phyloP scores from a whole-genome alignment of 805 yeast genomes.

The Cyberlindnera americana region DNA sequence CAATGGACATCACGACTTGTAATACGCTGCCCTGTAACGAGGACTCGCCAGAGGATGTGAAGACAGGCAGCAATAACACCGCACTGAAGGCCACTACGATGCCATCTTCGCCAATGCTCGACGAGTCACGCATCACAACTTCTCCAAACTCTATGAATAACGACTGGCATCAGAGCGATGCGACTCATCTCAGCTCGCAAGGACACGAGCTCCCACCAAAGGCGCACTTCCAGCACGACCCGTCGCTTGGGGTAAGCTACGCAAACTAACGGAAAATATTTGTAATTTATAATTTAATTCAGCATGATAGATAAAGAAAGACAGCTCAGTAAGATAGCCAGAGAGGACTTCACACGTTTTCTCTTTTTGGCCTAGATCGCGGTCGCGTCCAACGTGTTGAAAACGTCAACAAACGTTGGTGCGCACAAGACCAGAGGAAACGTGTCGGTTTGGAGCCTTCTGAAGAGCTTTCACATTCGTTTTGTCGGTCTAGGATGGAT shows the following conservation, averaged over 20 bases:
- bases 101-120: constrained; percentile 24
- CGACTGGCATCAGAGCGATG: constrained; percentile 13
- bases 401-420: constrained; percentile 1
- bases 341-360: too few species aligned
- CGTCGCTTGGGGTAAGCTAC: constrained; percentile 10
- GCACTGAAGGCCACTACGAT: constrained; percentile 13
- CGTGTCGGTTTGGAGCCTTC: too few species aligned
- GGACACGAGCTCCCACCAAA: constrained; percentile 18
- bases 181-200: constrained; percentile 12
- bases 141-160: constrained; percentile 17
- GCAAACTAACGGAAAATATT: neutral
- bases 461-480: too few species aligned
- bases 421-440: neutral
- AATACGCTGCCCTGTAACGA: constrained; percentile 30
- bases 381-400: neutral
- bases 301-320: too few species aligned
- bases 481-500: too few species aligned
- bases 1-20: constrained; percentile 29
- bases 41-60: constrained; percentile 24
- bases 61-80: constrained; percentile 1
- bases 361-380: too few species aligned
- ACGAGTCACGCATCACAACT: constrained; percentile 11
- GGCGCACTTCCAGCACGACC: constrained; percentile 20
- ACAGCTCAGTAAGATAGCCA: too few species aligned
- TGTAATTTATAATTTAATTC: too few species aligned